Conservation (phyloP, 2,329 filamentous ascomycete genomes). For the Venturia nashicola region DNA sequence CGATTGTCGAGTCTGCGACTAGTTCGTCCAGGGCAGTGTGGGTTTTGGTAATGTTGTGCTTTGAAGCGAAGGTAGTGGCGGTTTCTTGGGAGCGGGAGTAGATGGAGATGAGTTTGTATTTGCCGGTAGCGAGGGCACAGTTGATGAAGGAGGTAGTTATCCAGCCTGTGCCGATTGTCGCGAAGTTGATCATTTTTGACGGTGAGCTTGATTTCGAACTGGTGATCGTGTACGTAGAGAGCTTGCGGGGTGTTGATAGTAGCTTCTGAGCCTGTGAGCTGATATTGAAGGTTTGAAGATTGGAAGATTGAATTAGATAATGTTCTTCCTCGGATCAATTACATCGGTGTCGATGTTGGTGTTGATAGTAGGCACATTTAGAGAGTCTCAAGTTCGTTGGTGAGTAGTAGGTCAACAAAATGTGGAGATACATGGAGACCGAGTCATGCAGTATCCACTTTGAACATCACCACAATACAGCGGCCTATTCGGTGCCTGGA, state of each 20-base stretch:
- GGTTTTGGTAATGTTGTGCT: conserved; percentile 23
- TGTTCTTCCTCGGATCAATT: too few relatives aligned
- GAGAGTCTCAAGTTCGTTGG: not conserved
- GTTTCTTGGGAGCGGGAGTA: conserved; percentile 34
- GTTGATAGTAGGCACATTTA: not conserved
- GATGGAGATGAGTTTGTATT: conserved; percentile 33
- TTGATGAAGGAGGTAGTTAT: conserved; percentile 37
- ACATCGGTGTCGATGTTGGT: too few relatives aligned
- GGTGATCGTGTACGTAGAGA: not conserved
- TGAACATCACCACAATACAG: not conserved
- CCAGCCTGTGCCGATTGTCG: conserved; percentile 36
- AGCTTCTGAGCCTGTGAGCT: too few relatives aligned
- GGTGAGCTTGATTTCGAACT: not conserved
- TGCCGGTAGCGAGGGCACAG: conserved; percentile 28
- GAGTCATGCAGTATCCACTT: not conserved
- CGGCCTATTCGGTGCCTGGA: too few relatives aligned
- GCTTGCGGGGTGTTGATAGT: too few relatives aligned
- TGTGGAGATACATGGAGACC: not conserved
- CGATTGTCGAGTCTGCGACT: conserved; percentile 24
- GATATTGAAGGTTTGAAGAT: not conserved
- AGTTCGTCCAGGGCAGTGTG: conserved; percentile 30
- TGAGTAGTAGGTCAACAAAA: not conserved
- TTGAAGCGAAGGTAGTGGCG: conserved; percentile 30
- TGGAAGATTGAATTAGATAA: too few relatives aligned
- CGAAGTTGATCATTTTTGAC: conserved; percentile 26